phyloP scores from a whole-genome alignment of 164 flowering plant species.

The Vitis rotundifolia region DNA sequence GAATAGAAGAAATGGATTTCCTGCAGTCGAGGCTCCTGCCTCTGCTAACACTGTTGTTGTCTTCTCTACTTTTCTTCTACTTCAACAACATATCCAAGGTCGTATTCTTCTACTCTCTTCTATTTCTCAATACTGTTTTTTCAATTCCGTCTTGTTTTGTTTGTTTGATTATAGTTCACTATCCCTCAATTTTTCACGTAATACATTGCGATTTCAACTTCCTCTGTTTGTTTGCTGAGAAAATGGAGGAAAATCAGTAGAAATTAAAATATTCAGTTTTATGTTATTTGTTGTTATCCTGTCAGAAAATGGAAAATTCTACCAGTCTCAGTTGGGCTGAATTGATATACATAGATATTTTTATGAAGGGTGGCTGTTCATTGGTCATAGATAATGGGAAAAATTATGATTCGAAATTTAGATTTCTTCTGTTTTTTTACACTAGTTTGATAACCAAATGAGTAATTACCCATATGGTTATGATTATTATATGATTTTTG shows the following conservation, averaged over 20 bases:
- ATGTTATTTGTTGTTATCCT: not conserved
- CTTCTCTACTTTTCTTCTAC: constrained; percentile 48
- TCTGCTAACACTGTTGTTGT: constrained; percentile 50
- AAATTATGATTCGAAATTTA: no score
- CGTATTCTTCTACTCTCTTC: constrained; percentile 1
- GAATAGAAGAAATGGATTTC: constrained; percentile 32
- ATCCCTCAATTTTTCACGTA: not conserved
- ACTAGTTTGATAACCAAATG: no score
- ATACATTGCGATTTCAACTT: no score
- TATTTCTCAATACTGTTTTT: not conserved
- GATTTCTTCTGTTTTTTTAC: not conserved
- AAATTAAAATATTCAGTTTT: not conserved
- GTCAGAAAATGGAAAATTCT: no score
- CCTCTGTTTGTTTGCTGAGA: not conserved
- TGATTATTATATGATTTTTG: no score
- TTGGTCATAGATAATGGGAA: no score
- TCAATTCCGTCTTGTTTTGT: not conserved
- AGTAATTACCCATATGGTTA: no score
- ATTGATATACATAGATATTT: no score
- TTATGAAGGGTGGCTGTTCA: no score
- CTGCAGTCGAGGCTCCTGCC: constrained; percentile 52
- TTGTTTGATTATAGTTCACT: not conserved
- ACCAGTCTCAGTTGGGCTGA: no score
- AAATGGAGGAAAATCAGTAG: not conserved
- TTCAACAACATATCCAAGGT: constrained; percentile 38